A percentile compares a stretch with the other conserved stretches of the same genome.
phyloP scores from a whole-genome alignment of 257 asterid species.

The Solanum sejunctum region DNA sequence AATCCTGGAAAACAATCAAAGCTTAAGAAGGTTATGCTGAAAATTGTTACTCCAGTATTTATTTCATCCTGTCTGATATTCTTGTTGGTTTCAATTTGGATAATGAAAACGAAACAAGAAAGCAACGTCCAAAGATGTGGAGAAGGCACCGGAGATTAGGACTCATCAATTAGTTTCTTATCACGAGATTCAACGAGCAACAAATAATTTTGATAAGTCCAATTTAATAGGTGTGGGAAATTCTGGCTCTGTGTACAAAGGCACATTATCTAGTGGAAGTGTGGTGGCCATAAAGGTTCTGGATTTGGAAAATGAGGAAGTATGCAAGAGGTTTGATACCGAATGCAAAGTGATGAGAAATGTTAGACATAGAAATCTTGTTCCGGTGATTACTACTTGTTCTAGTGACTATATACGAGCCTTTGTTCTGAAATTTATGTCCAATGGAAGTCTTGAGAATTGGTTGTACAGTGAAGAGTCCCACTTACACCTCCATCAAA shows the following conservation, averaged over 20 bases:
- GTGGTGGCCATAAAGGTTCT: conserved; percentile 19
- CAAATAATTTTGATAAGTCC: conserved; percentile 10
- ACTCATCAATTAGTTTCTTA: conserved; percentile 3
- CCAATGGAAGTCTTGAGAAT: too few relatives aligned
- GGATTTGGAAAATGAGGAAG: conserved; percentile 3
- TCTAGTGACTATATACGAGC: background rate
- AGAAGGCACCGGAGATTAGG: background rate
- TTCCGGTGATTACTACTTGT: conserved; percentile 19
- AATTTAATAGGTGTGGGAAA: conserved; percentile 22
- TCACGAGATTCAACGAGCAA: conserved; percentile 10
- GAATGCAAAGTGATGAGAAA: conserved; percentile 18
- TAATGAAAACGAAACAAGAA: background rate
- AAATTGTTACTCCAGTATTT: conserved; percentile 1
- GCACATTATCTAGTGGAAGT: conserved; percentile 5
- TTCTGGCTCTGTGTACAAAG: conserved; percentile 19
- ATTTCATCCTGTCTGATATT: background rate
- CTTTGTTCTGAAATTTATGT: too few relatives aligned
- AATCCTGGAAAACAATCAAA: background rate
- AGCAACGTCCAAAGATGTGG: background rate
- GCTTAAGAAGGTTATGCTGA: background rate
- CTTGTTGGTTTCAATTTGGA: background rate
- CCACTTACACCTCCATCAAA: too few relatives aligned
- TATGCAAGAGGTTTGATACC: conserved; percentile 12
- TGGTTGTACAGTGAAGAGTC: too few relatives aligned
- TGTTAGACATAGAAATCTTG: conserved; percentile 23